phyloP scores from a whole-genome alignment of 768 basidiomycete genomes.

The Phanerodontia chrysosporium region DNA sequence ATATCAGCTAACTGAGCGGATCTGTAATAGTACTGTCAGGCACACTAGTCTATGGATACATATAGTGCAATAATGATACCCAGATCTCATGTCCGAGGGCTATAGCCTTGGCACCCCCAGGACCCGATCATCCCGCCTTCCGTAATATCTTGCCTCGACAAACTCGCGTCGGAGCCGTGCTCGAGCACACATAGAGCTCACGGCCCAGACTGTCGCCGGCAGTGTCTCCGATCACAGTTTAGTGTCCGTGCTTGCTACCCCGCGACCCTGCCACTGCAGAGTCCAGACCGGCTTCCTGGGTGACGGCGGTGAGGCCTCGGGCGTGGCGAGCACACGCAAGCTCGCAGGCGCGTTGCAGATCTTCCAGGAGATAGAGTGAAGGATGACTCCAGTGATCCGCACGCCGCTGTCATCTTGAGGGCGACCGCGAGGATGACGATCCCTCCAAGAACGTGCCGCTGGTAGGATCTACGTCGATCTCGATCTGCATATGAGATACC shows the following conservation, averaged over 20 bases:
- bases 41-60: slow-evolving; percentile 3
- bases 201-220: not conserved
- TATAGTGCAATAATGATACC: not conserved
- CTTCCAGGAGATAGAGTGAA: slow-evolving; percentile 40
- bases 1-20: not conserved
- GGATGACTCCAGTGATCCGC: slow-evolving; percentile 31
- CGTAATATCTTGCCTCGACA: slow-evolving; percentile 35
- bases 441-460: not conserved
- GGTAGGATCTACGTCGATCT: not conserved
- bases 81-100: slow-evolving; percentile 23
- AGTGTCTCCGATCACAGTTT: slow-evolving; percentile 3
- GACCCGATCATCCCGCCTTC: slow-evolving; percentile 39
- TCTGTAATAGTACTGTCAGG: slow-evolving; percentile 35
- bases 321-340: slow-evolving; percentile 38
- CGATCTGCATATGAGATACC: not conserved
- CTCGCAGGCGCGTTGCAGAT: slow-evolving; percentile 41
- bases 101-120: slow-evolving; percentile 36
- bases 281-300: slow-evolving; percentile 31
- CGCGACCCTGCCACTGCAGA: no score
- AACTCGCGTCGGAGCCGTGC: slow-evolving; percentile 28
- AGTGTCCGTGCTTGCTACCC: no score
- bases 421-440: not conserved
- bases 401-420: slow-evolving; percentile 11
- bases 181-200: not conserved
- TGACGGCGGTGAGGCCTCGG: slow-evolving; percentile 31